Evolutionary conservation across 2,329 filamentous ascomycete species (phyloP).

Genomic region (Didymella arachidicola): DNA sequence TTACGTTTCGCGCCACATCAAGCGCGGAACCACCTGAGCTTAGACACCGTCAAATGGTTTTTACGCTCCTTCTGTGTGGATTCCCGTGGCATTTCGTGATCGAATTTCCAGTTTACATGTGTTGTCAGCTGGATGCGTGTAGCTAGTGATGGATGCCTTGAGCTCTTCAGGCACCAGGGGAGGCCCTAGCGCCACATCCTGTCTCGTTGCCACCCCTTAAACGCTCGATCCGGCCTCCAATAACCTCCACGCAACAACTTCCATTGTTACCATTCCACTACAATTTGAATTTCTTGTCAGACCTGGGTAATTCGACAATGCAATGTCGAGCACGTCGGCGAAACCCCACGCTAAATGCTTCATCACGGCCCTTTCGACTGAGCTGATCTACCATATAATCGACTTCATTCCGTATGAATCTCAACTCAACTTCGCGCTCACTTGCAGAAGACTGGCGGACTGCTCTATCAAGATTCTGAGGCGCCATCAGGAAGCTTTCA

Average conservation of each 20-base stretch:
- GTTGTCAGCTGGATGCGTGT: background rate
- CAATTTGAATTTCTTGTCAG: too few species aligned
- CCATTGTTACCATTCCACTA: background rate
- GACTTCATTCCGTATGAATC: slow-evolving; percentile 16
- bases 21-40: background rate
- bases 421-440: slow-evolving; percentile 23
- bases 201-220: background rate
- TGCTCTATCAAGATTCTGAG: slow-evolving; percentile 17
- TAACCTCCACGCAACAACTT: background rate
- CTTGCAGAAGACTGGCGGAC: slow-evolving; percentile 16
- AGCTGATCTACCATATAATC: slow-evolving; percentile 19
- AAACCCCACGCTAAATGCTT: background rate
- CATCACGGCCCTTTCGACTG: slow-evolving; percentile 11
- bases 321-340: background rate
- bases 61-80: background rate
- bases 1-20: slow-evolving; percentile 1
- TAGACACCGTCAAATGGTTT: background rate
- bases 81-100: background rate
- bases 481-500: slow-evolving; percentile 22
- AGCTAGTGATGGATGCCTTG: slow-evolving; percentile 7
- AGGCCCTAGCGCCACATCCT: slow-evolving; percentile 5
- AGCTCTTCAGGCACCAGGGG: slow-evolving; percentile 11
- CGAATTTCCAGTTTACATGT: background rate
- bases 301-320: background rate
- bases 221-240: background rate